A percentile compares a stretch with the other conserved stretches of the same genome.
These are phyloP conservation scores for Patellifolia procumbens DNA, from an alignment of 179 eudicot species.

Conservation along the genomic window DNA sequence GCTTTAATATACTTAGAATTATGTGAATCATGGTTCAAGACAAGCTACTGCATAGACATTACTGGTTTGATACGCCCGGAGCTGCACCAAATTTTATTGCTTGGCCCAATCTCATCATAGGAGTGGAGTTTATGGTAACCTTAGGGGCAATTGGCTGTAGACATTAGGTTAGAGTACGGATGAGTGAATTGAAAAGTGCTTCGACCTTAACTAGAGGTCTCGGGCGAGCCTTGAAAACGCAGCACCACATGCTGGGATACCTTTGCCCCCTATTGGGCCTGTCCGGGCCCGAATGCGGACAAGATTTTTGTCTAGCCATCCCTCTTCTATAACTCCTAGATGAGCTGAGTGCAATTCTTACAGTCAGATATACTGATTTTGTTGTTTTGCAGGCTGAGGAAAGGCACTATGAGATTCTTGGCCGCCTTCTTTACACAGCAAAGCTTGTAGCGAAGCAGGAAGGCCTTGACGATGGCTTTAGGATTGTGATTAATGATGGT, in stretches of 20 bases:
- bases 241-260: no score
- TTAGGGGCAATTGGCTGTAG: background rate
- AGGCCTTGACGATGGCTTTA: slow-evolving; percentile 84
- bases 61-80: background rate
- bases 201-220: no score
- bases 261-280: no score
- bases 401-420: slow-evolving; percentile 77
- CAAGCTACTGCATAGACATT: no score
- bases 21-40: background rate
- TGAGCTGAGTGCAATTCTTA: background rate
- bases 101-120: background rate
- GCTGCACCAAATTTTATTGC: background rate
- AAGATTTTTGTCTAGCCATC: background rate
- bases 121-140: background rate
- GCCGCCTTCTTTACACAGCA: slow-evolving; percentile 82
- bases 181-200: no score
- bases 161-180: background rate
- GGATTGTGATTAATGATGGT: slow-evolving; percentile 92
- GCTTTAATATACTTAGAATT: background rate
- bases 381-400: slow-evolving; percentile 73
- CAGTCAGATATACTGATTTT: background rate
- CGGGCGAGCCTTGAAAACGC: no score
- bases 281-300: no score
- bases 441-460: slow-evolving; percentile 90
- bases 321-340: background rate